Percentiles rank a stretch among this genome's conserved stretches.
phyloP scores from a whole-genome alignment of 371 early-diverging fungal genomes.

The Circinella umbellata region DNA sequence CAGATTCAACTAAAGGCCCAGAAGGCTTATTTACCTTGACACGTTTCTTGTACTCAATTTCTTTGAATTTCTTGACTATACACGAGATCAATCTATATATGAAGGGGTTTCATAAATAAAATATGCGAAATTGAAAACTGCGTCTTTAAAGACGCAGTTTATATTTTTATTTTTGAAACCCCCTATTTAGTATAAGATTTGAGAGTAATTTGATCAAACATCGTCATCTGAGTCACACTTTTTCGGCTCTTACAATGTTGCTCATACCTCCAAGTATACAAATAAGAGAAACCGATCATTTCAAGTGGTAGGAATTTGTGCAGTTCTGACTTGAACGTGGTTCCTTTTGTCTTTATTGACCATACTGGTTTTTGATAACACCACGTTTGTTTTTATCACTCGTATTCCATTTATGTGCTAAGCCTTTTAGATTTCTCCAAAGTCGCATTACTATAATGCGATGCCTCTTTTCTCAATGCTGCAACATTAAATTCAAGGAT shows the following conservation, averaged over 20 bases:
- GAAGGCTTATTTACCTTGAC: neutral
- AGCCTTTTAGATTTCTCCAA: neutral
- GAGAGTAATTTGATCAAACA: neutral
- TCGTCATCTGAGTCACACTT: neutral
- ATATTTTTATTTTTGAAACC: no score
- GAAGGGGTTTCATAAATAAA: no score
- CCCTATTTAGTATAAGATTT: conserved; percentile 4
- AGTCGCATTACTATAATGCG: neutral
- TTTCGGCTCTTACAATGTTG: neutral
- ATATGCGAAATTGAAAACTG: no score
- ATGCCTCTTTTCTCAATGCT: neutral
- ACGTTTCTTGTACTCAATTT: neutral
- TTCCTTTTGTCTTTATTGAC: neutral
- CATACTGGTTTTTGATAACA: neutral
- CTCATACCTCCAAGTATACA: neutral
- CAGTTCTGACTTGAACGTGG: neutral
- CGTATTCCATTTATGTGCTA: neutral
- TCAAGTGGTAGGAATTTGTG: neutral
- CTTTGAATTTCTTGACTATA: neutral
- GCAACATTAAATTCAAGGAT: neutral
- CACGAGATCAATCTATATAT: neutral
- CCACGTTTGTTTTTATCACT: neutral
- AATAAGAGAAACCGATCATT: neutral
- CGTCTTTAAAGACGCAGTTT: no score
- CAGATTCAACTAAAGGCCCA: neutral